Evolutionary conservation across 441 rosid species (phyloP).

Genomic region (Gossypium aridum): DNA sequence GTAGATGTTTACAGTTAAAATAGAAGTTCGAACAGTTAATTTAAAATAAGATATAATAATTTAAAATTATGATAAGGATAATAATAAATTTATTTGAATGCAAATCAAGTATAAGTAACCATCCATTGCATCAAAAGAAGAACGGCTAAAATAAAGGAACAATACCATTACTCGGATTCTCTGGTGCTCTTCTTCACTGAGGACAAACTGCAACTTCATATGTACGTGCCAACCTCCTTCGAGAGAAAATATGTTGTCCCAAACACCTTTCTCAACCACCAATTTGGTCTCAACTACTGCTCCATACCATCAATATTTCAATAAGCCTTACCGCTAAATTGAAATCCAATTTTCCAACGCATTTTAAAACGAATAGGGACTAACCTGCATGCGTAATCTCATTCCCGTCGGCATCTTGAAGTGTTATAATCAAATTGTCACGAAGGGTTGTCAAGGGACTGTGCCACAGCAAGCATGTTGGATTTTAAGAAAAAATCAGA

Average conservation of each 20-base stretch:
- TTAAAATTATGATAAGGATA: no score
- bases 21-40: no score
- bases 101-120: neutral
- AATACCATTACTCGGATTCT: slow-evolving; percentile 45
- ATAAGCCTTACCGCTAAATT: slow-evolving; percentile 8
- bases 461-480: slow-evolving; percentile 21
- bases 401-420: slow-evolving; percentile 55
- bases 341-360: neutral
- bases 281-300: slow-evolving; percentile 63
- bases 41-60: no score
- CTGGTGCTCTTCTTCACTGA: slow-evolving; percentile 69
- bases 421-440: slow-evolving; percentile 54
- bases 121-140: neutral
- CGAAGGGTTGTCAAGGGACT: slow-evolving; percentile 71
- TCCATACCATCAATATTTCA: slow-evolving; percentile 12
- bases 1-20: no score
- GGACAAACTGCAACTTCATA: slow-evolving; percentile 75
- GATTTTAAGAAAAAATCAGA: slow-evolving; percentile 8
- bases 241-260: slow-evolving; percentile 59
- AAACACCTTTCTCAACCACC: slow-evolving; percentile 64
- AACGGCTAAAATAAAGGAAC: neutral
- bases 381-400: slow-evolving; percentile 59
- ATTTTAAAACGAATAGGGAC: neutral
- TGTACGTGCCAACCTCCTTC: slow-evolving; percentile 69
- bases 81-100: no score